Base-by-base conservation (phyloP, 768 basidiomycete genomes). In the Lentinula detonsa region DNA sequence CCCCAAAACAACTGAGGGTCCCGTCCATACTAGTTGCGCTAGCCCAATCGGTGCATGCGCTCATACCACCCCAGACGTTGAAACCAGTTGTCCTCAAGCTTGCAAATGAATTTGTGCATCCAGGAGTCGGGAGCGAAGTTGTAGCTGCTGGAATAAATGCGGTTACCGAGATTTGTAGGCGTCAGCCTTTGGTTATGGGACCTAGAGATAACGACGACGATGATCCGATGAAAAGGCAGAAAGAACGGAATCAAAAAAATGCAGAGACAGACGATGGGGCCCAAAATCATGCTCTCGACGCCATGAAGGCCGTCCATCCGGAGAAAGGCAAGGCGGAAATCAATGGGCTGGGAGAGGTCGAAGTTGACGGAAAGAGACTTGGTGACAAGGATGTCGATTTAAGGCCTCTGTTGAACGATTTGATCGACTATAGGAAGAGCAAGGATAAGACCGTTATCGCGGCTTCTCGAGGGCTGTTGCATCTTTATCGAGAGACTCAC, bases 71-170 rank as follows among this genome's bases (percentile, higher is more conserved):
- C 0, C 95, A 98, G 69, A 92, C 83, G 3, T 77, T 99, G 5
- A 87, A 85, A 4, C 97, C 97, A 11, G 91, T 95, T 49, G 78
- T 99, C 60, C 82, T 85, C 53, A 99, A 98, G 74, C 76, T 99
- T 61, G 95, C 95, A 0, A 85, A 90, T 67, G 96, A 99, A 70
- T 99, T 98, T 66, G 91, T 99, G 2, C 95, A 98, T 72, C 95
- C 96, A 0, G 97, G 97, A 52, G 97, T 98, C 2, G 93, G 93
- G 1, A 85, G 89, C 66, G 95, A 98, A 72, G 94, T 98, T 67
- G 90, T 98, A 63, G 87, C 95, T 1, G 97, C 96, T 0, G 97
- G 97, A n/a, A 76, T 99, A 64, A 99, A 99, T 72, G 84, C 93
- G 15, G 93, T 99, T 45, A 82, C 95, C 34, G 96, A 98, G 72